Evolutionary conservation across 228 moss, liverwort and hornwort genomes (phyloP).

Genomic region (Sphagnum magellanicum): DNA sequence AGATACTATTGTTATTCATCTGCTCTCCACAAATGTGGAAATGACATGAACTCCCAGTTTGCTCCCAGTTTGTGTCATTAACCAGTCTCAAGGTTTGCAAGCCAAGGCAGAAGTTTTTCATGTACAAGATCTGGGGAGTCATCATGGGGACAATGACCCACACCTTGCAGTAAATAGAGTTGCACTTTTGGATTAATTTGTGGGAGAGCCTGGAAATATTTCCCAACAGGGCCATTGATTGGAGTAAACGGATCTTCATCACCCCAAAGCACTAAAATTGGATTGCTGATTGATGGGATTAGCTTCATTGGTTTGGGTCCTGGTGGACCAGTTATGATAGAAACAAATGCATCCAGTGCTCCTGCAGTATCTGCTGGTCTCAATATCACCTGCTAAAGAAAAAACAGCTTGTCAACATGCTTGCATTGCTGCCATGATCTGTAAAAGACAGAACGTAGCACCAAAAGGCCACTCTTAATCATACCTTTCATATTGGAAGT

Average conservation of each 20-base stretch:
- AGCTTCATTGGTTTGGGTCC: constrained; percentile 79
- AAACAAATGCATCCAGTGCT: constrained; percentile 85
- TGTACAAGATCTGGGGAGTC: constrained; percentile 84
- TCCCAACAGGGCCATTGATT: constrained; percentile 83
- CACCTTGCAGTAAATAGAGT: constrained; percentile 42
- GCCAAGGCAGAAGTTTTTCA: constrained; percentile 70
- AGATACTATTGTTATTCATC: no score
- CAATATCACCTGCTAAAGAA: constrained; percentile 52
- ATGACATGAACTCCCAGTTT: no score
- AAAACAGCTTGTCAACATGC: not conserved
- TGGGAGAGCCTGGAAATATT: constrained; percentile 51
- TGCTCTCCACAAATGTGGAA: no score
- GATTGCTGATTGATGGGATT: constrained; percentile 48
- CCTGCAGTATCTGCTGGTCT: constrained; percentile 71
- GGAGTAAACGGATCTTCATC: constrained; percentile 92
- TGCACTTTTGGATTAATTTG: constrained; percentile 34
- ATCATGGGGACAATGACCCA: constrained; percentile 89
- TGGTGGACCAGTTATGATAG: constrained; percentile 90
- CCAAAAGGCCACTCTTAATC: no score
- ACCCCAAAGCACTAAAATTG: constrained; percentile 87
- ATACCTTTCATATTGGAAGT: no score
- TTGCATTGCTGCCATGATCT: no score
- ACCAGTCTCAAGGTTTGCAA: constrained; percentile 22
- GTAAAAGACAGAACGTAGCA: no score
- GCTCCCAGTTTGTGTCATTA: not conserved